A percentile compares a stretch with the other conserved stretches of the same genome.
These are phyloP conservation scores for Microbotryomycetes sp. DNA, from an alignment of 1,284 basidiomycete genomes.

Conservation along the genomic window DNA sequence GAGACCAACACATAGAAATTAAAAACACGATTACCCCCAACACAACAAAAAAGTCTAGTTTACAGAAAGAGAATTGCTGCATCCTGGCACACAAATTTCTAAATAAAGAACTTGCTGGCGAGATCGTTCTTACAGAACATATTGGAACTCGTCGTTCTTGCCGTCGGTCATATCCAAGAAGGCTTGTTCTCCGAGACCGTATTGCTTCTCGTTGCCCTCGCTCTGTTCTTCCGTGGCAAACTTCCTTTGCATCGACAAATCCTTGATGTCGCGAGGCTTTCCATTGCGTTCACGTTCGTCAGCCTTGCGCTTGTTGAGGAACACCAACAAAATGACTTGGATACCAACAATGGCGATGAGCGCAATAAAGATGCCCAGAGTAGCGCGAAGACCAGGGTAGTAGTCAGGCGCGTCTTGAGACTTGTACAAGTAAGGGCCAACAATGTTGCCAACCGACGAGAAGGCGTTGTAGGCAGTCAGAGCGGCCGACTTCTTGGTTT, in stretches of 20 bases:
- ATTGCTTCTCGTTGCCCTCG: constrained; percentile 25
- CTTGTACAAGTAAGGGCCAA: constrained; percentile 42
- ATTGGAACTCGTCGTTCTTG: constrained; percentile 39
- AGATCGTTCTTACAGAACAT: constrained; percentile 9
- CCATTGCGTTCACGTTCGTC: constrained; percentile 38
- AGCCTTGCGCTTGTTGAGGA: constrained; percentile 40
- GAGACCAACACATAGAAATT: no score
- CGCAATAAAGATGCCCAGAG: constrained; percentile 33
- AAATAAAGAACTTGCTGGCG: no score
- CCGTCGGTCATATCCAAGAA: constrained; percentile 40
- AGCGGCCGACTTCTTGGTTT: constrained; percentile 44
- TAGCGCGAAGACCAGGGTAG: constrained; percentile 9
- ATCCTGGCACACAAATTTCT: no score
- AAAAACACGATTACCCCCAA: no score
- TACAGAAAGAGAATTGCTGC: no score
- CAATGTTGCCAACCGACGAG: constrained; percentile 35
- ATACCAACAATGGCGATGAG: constrained; percentile 35
- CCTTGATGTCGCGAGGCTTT: constrained; percentile 38
- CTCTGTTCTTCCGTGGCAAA: constrained; percentile 34
- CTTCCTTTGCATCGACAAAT: constrained; percentile 38
- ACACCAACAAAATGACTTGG: constrained; percentile 29
- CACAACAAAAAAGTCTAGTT: no score
- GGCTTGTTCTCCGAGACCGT: constrained; percentile 33
- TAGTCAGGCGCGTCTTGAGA: constrained; percentile 35
- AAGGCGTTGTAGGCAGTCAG: constrained; percentile 31